phyloP scores from a whole-genome alignment of 805 yeast species.

The Suhomyces canberraensis region DNA sequence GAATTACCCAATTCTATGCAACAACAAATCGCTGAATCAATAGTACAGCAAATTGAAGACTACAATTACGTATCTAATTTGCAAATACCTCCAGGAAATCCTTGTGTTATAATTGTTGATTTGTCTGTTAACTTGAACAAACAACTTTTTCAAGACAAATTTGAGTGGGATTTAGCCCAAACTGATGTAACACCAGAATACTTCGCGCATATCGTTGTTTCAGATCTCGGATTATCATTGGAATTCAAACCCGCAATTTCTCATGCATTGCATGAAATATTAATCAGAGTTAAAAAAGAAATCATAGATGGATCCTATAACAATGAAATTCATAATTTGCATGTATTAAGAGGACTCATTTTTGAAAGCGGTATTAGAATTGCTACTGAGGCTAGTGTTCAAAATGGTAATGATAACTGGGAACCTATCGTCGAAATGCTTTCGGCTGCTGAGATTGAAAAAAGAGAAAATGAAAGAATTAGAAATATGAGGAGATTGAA shows the following conservation, averaged over 20 bases:
- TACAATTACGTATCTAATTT: conserved; percentile 60
- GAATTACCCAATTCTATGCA: conserved; percentile 71
- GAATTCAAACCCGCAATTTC: conserved; percentile 91
- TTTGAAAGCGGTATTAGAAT: conserved; percentile 43
- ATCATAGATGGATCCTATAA: conserved; percentile 58
- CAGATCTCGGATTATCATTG: conserved; percentile 76
- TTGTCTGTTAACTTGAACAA: conserved; percentile 80
- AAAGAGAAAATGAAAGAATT: conserved; percentile 92
- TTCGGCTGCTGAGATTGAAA: conserved; percentile 90
- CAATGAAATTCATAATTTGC: conserved; percentile 41
- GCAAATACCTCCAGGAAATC: conserved; percentile 51
- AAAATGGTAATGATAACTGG: conserved; percentile 79
- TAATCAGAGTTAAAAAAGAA: conserved; percentile 75
- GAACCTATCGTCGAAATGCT: conserved; percentile 83
- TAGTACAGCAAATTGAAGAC: conserved; percentile 78
- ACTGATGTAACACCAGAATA: conserved; percentile 67
- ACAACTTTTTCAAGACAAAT: conserved; percentile 82
- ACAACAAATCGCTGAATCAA: conserved; percentile 61
- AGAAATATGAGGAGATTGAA: conserved; percentile 87
- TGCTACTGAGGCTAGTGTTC: conserved; percentile 59
- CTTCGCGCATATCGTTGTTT: conserved; percentile 78
- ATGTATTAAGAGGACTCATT: conserved; percentile 40
- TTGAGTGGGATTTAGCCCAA: conserved; percentile 83
- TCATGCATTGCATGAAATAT: conserved; percentile 77
- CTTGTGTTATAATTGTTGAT: conserved; percentile 62